These are phyloP conservation scores for Populus trichocarpa DNA, from an alignment of 441 rosid species.

Conservation along the genomic window DNA sequence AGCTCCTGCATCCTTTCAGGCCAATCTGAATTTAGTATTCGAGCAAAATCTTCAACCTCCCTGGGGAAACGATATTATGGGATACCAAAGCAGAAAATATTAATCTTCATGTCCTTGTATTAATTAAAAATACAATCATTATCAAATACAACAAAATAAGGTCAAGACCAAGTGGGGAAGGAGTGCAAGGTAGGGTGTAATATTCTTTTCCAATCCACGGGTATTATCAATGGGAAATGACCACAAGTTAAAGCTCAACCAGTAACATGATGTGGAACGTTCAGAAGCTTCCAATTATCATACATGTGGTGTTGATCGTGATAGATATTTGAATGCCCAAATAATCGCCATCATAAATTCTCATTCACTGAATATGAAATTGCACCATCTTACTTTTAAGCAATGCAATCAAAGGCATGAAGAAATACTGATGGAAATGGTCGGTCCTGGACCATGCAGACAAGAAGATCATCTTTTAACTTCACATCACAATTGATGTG, in stretches of 20 bases:
- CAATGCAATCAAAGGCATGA: not conserved
- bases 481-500: not conserved
- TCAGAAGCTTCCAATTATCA: not conserved
- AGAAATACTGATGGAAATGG: not conserved
- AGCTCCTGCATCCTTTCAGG: slow-evolving; percentile 63
- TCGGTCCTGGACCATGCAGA: not conserved
- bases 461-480: not conserved
- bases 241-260: not conserved
- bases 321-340: not conserved
- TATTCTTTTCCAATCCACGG: not conserved
- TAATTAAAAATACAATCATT: not conserved
- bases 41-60: slow-evolving; percentile 69
- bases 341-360: not conserved
- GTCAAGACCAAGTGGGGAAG: not conserved
- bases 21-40: slow-evolving; percentile 64
- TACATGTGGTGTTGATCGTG: not conserved
- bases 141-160: not conserved
- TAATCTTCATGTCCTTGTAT: not conserved
- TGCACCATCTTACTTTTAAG: not conserved
- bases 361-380: not conserved
- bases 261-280: not conserved
- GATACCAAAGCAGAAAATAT: not conserved
- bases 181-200: not conserved
- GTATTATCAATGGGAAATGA: not conserved
- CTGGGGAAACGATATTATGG: slow-evolving; percentile 21